Percentiles rank a stretch among this genome's conserved stretches.
Conservation (phyloP, 1,284 basidiomycete genomes). For the Cerioporus squamosus region DNA sequence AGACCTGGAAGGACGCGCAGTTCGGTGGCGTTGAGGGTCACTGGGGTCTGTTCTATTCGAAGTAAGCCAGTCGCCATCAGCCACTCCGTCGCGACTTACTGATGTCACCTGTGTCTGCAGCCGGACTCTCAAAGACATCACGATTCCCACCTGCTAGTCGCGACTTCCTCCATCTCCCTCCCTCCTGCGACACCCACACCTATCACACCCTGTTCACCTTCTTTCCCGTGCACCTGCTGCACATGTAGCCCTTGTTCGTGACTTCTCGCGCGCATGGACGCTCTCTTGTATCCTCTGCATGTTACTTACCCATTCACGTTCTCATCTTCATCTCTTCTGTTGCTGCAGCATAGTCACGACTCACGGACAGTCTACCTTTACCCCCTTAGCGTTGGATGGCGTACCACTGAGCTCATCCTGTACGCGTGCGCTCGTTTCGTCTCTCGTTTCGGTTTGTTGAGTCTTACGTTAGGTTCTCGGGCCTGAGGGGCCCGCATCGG, state of each 20-base stretch:
- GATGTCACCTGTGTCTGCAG: neutral
- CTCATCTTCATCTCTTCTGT: neutral
- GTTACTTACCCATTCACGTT: neutral
- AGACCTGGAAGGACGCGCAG: constrained; percentile 78
- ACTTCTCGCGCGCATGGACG: neutral
- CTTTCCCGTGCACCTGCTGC: neutral
- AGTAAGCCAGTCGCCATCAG: constrained; percentile 41
- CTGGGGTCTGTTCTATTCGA: constrained; percentile 67
- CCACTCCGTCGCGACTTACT: too few relatives aligned
- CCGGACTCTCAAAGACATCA: constrained; percentile 24
- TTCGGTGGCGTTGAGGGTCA: constrained; percentile 88
- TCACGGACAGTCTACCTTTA: too few relatives aligned
- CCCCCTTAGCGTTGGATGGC: too few relatives aligned
- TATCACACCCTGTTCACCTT: neutral
- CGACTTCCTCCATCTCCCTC: neutral
- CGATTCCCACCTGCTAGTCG: constrained; percentile 19
- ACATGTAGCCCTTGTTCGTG: neutral
- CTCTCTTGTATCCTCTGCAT: neutral
- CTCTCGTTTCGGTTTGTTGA: too few relatives aligned
- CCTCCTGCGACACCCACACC: constrained; percentile 10
- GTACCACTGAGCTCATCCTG: too few relatives aligned
- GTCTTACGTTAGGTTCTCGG: too few relatives aligned
- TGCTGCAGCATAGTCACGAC: neutral
- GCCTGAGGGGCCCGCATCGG: too few relatives aligned
- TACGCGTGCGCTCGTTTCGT: too few relatives aligned